A percentile compares a stretch with the other conserved stretches of the same genome.
Evolutionary conservation across 2,329 filamentous ascomycete species (phyloP).

Genomic region (Kalaharituber pfeilii): DNA sequence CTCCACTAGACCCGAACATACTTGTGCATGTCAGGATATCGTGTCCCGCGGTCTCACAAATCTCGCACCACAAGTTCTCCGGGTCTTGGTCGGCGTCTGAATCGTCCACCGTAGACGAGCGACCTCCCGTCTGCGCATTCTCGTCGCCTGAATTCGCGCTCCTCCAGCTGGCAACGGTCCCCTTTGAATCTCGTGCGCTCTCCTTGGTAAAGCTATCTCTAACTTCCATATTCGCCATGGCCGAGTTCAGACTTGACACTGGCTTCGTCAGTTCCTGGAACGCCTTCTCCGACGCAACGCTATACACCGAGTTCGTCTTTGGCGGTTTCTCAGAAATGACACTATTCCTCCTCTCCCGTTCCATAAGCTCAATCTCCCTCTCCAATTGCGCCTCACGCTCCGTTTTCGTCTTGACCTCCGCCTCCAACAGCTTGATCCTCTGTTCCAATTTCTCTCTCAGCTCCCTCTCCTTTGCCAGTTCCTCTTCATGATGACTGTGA

Average conservation of each 20-base stretch:
- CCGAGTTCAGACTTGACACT: not conserved
- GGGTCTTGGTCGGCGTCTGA: constrained; percentile 58
- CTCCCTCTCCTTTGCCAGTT: constrained; percentile 40
- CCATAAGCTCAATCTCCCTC: constrained; percentile 46
- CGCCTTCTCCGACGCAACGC: not conserved
- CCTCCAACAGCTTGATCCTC: constrained; percentile 62
- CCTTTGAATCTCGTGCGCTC: constrained; percentile 7
- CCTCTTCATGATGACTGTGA: constrained; percentile 26
- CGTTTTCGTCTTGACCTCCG: constrained; percentile 53
- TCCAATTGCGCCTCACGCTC: constrained; percentile 70
- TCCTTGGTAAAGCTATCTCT: constrained; percentile 3
- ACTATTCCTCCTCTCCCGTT: constrained; percentile 34
- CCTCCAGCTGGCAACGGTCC: constrained; percentile 10
- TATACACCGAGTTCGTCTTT: not conserved
- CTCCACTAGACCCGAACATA: constrained; percentile 45
- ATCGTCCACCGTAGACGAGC: constrained; percentile 26
- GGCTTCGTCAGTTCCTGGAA: not conserved
- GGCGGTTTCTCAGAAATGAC: constrained; percentile 26
- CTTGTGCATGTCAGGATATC: constrained; percentile 89
- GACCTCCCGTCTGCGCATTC: constrained; percentile 8
- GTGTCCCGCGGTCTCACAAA: constrained; percentile 80
- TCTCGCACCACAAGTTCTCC: constrained; percentile 56
- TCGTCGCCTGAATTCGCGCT: not conserved
- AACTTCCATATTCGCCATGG: not conserved
- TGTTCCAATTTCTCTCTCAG: constrained; percentile 55